Evolutionary conservation across 2,329 filamentous ascomycete species (phyloP).

Genomic region (Zarea fungicola): DNA sequence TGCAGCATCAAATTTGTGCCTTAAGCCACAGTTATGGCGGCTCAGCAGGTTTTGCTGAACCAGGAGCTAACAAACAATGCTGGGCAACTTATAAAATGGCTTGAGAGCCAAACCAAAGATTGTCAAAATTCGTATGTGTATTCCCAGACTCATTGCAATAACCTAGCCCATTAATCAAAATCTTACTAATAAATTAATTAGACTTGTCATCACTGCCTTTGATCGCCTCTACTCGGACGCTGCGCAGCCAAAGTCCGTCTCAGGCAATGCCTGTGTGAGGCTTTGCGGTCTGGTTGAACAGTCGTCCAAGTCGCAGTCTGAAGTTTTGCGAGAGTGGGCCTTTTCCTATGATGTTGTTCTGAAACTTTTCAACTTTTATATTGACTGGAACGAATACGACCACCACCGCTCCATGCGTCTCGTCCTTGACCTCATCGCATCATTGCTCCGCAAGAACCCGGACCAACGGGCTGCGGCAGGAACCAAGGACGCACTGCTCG

Average conservation of each 20-base stretch:
- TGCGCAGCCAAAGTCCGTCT: slow-evolving; percentile 48
- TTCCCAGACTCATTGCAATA: slow-evolving; percentile 16
- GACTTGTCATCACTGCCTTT: slow-evolving; percentile 38
- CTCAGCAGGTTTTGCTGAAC: slow-evolving; percentile 8
- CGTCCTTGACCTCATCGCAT: slow-evolving; percentile 52
- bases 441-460: slow-evolving; percentile 47
- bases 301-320: slow-evolving; percentile 45
- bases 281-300: slow-evolving; percentile 59
- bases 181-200: neutral
- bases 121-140: slow-evolving; percentile 32
- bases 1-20: neutral
- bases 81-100: slow-evolving; percentile 35
- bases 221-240: slow-evolving; percentile 43
- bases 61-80: slow-evolving; percentile 31
- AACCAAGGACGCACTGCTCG: slow-evolving; percentile 42
- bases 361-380: slow-evolving; percentile 55
- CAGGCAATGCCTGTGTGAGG: slow-evolving; percentile 51
- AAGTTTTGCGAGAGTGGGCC: slow-evolving; percentile 41
- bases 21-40: slow-evolving; percentile 18
- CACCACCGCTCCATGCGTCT: slow-evolving; percentile 59
- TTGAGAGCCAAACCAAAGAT: slow-evolving; percentile 33
- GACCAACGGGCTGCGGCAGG: slow-evolving; percentile 28
- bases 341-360: slow-evolving; percentile 45
- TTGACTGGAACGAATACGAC: slow-evolving; percentile 64
- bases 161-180: slow-evolving; percentile 6